These are phyloP conservation scores for Beauveria asiatica DNA, from an alignment of 2,329 filamentous ascomycete species.

Conservation along the genomic window DNA sequence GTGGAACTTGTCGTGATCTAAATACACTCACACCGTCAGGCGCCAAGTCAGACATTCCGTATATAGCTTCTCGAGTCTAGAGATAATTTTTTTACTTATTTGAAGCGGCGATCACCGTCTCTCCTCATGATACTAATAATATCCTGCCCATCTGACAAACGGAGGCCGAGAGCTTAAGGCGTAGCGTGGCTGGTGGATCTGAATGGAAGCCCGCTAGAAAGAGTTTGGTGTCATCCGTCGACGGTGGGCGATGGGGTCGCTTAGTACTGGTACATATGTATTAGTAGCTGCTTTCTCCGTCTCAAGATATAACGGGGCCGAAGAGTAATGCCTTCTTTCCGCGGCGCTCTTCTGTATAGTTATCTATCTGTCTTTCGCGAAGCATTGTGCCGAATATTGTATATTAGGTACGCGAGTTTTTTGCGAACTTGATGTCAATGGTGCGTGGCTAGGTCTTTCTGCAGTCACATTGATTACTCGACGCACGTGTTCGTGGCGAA, in stretches of 20 bases:
- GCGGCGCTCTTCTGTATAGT: not conserved
- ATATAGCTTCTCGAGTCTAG: not conserved
- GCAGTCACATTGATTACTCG: not conserved
- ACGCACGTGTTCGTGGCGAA: not conserved
- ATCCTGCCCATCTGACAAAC: not conserved
- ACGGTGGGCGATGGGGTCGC: not conserved
- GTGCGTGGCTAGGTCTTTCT: not conserved
- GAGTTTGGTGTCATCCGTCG: not conserved
- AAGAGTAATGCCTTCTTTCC: not conserved
- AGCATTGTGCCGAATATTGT: not conserved
- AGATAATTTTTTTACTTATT: not conserved
- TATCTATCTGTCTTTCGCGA: not conserved
- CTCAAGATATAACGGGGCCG: not conserved
- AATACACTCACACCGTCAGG: not conserved
- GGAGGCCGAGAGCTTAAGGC: not conserved
- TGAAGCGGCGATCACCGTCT: not conserved
- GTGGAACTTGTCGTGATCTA: not conserved
- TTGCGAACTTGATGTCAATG: not conserved
- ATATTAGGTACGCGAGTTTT: not conserved
- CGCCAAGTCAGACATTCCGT: not conserved
- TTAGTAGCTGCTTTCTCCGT: not conserved
- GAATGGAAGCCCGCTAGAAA: slow-evolving; percentile 7
- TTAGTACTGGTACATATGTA: not conserved
- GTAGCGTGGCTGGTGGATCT: not conserved
- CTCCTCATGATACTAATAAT: not conserved